Base-by-base conservation (phyloP, 2,329 filamentous ascomycete species). In the Beauveria asiatica region DNA sequence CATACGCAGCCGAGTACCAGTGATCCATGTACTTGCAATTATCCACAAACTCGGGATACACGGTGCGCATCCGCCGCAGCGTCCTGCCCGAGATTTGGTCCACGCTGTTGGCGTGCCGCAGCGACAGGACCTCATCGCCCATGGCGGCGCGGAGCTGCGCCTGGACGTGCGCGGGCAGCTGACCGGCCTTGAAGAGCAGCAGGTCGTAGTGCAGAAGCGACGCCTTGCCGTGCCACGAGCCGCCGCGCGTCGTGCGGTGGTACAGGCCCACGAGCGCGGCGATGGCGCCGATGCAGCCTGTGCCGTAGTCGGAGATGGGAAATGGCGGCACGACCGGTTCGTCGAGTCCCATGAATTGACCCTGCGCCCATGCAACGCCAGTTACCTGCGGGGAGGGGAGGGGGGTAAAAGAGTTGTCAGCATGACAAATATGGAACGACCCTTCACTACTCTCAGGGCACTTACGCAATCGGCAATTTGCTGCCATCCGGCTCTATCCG, bases 201-300 rank as follows among this genome's bases (percentile, higher is more conserved):
- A 88, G 76, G 63, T 90, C 85, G 68, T 89, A 89, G 65, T 89
- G 86, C 66, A 85, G 77, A 19, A 89, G 75, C 1, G 83, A 86
- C 0, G 80, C 83, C 57, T 80, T 83, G 52, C 85, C 85, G 61
- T 84, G 77, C 77, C 86, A 89, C 1, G 84, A 87, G 1, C 87
- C 87, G 19, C 87, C 87, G 13, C 74, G 70, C 9, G 79, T 84
- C 0, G 86, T 82, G 37, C 87, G 79, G 65, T 81, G 79, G 66
- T 83, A 84, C 9, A 90, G 76, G 1, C 85, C 87, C 0, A 79
- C 78, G 41, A 90, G 70, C 0, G 86, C 86, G 3, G 86, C 83
- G 64, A 88, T 84, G 49, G 85, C 84, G 3, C 86, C 87, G 74
- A 89, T 85, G 67, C 85, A 88, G 33, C 87, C 87, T 0, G 87